Evolutionary conservation across 495 filamentous ascomycete genomes (phyloP).

Genomic region (Pseudomonodictys pantanalensis): DNA sequence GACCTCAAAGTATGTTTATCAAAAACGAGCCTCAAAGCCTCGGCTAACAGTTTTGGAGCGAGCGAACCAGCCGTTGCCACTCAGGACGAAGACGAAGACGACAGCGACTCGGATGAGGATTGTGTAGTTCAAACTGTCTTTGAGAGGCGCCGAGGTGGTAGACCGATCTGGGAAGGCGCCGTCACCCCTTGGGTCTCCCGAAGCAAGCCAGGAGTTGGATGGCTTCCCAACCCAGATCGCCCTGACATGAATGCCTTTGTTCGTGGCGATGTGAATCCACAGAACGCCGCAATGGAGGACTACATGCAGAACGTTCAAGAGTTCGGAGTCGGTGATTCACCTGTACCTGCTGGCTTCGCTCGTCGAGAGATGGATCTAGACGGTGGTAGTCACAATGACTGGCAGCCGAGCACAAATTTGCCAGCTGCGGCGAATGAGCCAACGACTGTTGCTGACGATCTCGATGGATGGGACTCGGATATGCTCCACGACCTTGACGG

Average conservation of each 20-base stretch:
- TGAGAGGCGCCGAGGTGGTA: constrained; percentile 14
- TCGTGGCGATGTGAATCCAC: constrained; percentile 5
- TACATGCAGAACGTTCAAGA: constrained; percentile 69
- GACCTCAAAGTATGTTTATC: too few species aligned
- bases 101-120: constrained; percentile 11
- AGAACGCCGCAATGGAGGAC: constrained; percentile 59
- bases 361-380: constrained; percentile 20
- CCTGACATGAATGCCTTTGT: constrained; percentile 16
- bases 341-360: constrained; percentile 6
- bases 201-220: constrained; percentile 34
- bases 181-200: constrained; percentile 20
- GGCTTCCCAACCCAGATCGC: constrained; percentile 15
- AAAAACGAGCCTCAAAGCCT: too few species aligned
- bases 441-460: background rate
- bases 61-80: background rate
- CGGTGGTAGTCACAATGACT: constrained; percentile 31
- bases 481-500: constrained; percentile 48
- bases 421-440: background rate
- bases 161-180: constrained; percentile 11
- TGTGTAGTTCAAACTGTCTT: constrained; percentile 14
- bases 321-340: background rate
- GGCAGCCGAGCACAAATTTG: background rate
- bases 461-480: constrained; percentile 42
- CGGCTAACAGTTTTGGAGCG: too few species aligned
- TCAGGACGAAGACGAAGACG: background rate